A percentile compares a stretch with the other conserved stretches of the same genome.
Evolutionary conservation across 768 basidiomycete genomes (phyloP).

Genomic region (Megacollybia marginata): DNA sequence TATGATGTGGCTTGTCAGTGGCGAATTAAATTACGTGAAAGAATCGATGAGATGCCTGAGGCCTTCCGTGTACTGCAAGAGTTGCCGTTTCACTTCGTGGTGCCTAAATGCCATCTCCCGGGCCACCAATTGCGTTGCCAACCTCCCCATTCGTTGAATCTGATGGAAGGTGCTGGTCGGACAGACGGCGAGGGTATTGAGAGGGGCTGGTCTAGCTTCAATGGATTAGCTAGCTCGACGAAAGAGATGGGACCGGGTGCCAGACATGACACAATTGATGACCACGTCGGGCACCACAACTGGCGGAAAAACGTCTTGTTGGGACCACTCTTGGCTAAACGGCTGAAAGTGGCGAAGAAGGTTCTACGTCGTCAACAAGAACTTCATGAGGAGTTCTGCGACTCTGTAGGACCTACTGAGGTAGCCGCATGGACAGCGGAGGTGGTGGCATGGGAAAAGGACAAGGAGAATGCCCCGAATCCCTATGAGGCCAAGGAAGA

Average conservation of each 20-base stretch:
- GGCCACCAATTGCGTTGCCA: background rate
- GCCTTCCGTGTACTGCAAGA: background rate
- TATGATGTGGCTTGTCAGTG: slow-evolving; percentile 18
- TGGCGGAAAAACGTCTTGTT: too few species aligned
- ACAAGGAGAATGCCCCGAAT: too few species aligned
- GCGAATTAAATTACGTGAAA: background rate
- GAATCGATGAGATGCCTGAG: background rate
- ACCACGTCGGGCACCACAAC: too few species aligned
- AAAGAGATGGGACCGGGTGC: slow-evolving; percentile 20
- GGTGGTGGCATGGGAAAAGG: too few species aligned
- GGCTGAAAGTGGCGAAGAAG: too few species aligned
- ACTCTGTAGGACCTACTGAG: too few species aligned
- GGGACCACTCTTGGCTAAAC: too few species aligned
- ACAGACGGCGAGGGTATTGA: slow-evolving; percentile 23
- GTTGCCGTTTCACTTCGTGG: background rate
- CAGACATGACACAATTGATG: background rate
- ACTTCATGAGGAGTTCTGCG: too few species aligned
- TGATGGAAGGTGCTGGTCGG: slow-evolving; percentile 3
- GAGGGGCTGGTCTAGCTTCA: slow-evolving; percentile 15
- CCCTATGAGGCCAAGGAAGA: too few species aligned
- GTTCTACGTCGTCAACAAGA: too few species aligned
- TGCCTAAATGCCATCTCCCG: background rate
- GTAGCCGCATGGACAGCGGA: too few species aligned
- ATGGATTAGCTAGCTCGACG: slow-evolving; percentile 12
- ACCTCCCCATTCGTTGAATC: background rate